Conservation (phyloP, 2,329 filamentous ascomycete species). For the Byssothecium circinans region DNA sequence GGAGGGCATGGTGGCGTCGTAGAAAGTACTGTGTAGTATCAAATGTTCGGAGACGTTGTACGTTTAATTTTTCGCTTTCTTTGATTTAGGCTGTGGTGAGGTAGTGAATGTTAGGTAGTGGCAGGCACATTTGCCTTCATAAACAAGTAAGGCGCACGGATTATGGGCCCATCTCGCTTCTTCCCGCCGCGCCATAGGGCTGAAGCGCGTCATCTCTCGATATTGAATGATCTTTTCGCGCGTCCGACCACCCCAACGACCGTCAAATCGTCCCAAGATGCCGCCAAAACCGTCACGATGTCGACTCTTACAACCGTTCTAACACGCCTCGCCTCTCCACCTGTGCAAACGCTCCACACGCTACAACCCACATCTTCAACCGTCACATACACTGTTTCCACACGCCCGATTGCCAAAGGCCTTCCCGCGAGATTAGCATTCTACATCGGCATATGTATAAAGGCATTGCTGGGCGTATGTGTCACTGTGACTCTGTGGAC, state of each 20-base stretch:
- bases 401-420: constrained; percentile 57
- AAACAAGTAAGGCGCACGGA: too few species aligned
- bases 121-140: too few species aligned
- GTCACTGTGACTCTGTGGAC: constrained; percentile 43
- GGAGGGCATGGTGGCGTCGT: constrained; percentile 14
- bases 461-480: constrained; percentile 47
- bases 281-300: constrained; percentile 11
- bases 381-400: constrained; percentile 90
- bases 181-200: constrained; percentile 14
- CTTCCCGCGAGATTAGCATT: constrained; percentile 50
- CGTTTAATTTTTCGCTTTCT: too few species aligned
- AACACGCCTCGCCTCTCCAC: constrained; percentile 30
- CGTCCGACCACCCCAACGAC: too few species aligned
- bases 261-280: background rate
- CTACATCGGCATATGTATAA: constrained; percentile 48
- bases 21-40: too few species aligned
- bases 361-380: constrained; percentile 71
- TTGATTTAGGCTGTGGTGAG: too few species aligned
- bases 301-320: constrained; percentile 24
- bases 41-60: too few species aligned
- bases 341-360: constrained; percentile 26
- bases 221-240: background rate
- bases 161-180: constrained; percentile 13
- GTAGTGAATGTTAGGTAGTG: too few species aligned
- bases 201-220: constrained; percentile 20